Conservation (phyloP, 75 land plant species). For the Cunninghamia lanceolata region DNA sequence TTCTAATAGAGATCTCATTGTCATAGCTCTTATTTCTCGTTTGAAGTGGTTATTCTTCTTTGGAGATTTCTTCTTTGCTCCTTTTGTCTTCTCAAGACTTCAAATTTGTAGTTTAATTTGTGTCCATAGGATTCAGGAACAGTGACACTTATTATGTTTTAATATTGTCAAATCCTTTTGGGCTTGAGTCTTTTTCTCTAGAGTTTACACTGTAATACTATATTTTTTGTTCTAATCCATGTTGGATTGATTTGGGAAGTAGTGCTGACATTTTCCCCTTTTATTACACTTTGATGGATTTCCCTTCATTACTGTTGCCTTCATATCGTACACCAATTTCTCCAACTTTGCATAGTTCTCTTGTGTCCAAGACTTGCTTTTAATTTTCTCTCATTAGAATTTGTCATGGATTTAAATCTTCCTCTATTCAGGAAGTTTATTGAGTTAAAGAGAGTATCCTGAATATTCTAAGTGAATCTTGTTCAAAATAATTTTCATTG, state of each 20-base stretch:
- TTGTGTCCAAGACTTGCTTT: too few relatives aligned
- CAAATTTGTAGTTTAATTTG: not conserved
- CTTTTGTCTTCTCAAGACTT: not conserved
- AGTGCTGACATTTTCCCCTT: too few relatives aligned
- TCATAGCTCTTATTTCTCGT: not conserved
- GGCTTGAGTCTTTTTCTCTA: not conserved
- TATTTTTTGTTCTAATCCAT: not conserved
- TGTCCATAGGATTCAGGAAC: constrained; percentile 3
- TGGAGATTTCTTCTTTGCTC: not conserved
- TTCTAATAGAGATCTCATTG: not conserved
- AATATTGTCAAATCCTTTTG: not conserved
- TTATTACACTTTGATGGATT: too few relatives aligned
- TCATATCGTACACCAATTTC: too few relatives aligned
- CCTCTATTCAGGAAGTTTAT: too few relatives aligned
- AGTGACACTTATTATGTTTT: not conserved
- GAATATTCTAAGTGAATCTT: too few relatives aligned
- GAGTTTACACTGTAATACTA: not conserved
- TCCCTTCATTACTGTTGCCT: too few relatives aligned
- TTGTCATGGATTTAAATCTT: too few relatives aligned
- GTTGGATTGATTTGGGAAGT: not conserved
- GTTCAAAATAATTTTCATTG: too few relatives aligned
- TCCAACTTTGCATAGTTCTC: too few relatives aligned
- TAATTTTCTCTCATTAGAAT: too few relatives aligned
- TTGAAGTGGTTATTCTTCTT: not conserved
- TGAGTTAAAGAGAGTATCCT: too few relatives aligned